phyloP scores from a whole-genome alignment of 1,284 basidiomycete species.

The Puccinia triticina region DNA sequence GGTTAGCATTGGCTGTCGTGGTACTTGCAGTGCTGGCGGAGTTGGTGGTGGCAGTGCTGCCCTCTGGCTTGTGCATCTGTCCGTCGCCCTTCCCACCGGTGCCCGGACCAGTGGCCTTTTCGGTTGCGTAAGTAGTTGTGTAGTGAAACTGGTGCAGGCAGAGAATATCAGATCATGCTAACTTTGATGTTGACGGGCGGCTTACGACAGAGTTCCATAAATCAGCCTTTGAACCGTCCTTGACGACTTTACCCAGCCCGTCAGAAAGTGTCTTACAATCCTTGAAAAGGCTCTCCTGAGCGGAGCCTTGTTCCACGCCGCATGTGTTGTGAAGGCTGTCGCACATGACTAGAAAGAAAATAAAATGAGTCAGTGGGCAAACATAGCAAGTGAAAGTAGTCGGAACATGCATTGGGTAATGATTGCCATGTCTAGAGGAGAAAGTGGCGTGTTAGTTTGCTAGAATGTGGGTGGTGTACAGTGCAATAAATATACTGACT shows the following conservation, averaged over 20 bases:
- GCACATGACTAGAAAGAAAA: constrained; percentile 26
- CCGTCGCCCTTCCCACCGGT: constrained; percentile 38
- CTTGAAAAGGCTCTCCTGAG: not conserved
- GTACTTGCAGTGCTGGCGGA: not conserved
- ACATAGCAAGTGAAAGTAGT: not conserved
- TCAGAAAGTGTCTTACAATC: not conserved
- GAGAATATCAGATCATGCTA: not conserved
- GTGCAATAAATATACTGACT: not conserved
- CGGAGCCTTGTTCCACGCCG: not conserved
- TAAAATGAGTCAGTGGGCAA: not conserved
- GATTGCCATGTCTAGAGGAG: constrained; percentile 7
- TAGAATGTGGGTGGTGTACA: not conserved
- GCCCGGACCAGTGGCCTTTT: not conserved
- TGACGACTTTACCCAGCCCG: not conserved
- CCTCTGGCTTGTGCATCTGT: constrained; percentile 57
- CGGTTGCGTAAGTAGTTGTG: not conserved
- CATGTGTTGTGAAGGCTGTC: constrained; percentile 32
- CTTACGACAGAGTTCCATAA: constrained; percentile 3
- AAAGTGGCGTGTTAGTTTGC: not conserved
- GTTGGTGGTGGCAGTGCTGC: constrained; percentile 55
- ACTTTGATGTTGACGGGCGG: not conserved
- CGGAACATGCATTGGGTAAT: not conserved
- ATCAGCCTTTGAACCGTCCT: constrained; percentile 13
- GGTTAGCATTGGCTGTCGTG: no score
- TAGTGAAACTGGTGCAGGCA: not conserved